Evolutionary conservation across 2,329 filamentous ascomycete species (phyloP).

Genomic region (Pseudogymnoascus sp.): DNA sequence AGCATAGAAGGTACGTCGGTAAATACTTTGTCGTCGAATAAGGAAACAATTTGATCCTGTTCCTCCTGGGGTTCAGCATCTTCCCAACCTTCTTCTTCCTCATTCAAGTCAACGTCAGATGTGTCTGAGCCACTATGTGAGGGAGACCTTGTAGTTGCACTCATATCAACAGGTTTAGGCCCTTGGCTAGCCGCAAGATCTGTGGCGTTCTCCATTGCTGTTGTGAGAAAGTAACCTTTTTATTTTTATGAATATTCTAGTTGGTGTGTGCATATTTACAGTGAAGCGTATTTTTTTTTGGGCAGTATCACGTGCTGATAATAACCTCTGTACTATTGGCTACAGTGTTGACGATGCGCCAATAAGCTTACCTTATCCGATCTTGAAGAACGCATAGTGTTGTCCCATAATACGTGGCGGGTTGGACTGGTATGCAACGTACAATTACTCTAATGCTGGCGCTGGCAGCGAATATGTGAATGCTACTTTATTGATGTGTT

Average conservation of each 20-base stretch:
- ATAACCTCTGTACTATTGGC: neutral
- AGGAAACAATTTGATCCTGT: slow-evolving; percentile 56
- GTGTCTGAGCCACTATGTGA: slow-evolving; percentile 29
- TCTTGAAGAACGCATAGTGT: neutral
- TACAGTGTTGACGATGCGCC: neutral
- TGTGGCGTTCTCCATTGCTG: slow-evolving; percentile 5
- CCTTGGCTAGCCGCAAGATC: neutral
- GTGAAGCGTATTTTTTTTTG: neutral
- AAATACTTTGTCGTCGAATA: slow-evolving; percentile 63
- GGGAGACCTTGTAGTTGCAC: neutral
- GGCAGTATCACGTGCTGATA: slow-evolving; percentile 1
- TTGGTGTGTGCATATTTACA: slow-evolving; percentile 6
- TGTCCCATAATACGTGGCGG: neutral
- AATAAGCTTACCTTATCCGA: slow-evolving; percentile 2
- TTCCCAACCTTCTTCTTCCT: slow-evolving; percentile 46
- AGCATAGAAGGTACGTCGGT: slow-evolving; percentile 59
- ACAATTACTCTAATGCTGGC: neutral
- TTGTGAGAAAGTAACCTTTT: neutral
- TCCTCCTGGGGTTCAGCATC: slow-evolving; percentile 57
- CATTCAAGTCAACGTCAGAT: slow-evolving; percentile 36
- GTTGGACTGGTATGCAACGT: neutral
- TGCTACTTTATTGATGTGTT: neutral
- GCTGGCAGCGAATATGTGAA: neutral
- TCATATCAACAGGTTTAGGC: neutral
- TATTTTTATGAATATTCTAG: neutral